Conservation (phyloP, 805 yeast genomes). For the Lipomyces orientalis region DNA sequence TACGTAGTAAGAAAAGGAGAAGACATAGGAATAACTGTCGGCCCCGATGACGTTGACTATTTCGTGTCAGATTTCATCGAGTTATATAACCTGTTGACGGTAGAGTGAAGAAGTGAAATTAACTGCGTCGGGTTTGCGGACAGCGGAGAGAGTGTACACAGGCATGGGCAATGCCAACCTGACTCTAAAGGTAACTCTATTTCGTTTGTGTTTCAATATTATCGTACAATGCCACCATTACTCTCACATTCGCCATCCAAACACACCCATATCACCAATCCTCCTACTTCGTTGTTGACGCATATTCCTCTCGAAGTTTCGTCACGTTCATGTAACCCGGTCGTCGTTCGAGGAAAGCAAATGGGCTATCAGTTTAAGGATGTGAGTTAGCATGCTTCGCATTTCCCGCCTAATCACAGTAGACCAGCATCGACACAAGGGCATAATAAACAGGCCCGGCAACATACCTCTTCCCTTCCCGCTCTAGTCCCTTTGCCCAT, state of each 20-base stretch:
- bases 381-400: not conserved
- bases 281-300: not conserved
- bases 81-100: constrained; percentile 20
- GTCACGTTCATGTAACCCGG: constrained; percentile 25
- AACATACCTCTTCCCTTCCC: constrained; percentile 26
- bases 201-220: not conserved
- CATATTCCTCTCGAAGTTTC: constrained; percentile 10
- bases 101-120: not conserved
- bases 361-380: constrained; percentile 18
- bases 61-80: constrained; percentile 21
- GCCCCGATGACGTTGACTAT: constrained; percentile 27
- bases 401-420: not conserved
- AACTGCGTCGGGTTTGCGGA: not conserved
- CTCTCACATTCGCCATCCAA: not conserved
- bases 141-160: not conserved
- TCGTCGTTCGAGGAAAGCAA: constrained; percentile 27
- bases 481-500: constrained; percentile 32
- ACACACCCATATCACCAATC: not conserved
- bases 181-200: not conserved
- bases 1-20: constrained; percentile 30
- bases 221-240: not conserved
- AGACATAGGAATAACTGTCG: constrained; percentile 20
- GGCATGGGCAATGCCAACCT: not conserved
- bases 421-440: not conserved
- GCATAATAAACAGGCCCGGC: not conserved